These are phyloP conservation scores for Pseudognaphalium luteoalbum DNA, from an alignment of 129 eudicot species.

Conservation along the genomic window DNA sequence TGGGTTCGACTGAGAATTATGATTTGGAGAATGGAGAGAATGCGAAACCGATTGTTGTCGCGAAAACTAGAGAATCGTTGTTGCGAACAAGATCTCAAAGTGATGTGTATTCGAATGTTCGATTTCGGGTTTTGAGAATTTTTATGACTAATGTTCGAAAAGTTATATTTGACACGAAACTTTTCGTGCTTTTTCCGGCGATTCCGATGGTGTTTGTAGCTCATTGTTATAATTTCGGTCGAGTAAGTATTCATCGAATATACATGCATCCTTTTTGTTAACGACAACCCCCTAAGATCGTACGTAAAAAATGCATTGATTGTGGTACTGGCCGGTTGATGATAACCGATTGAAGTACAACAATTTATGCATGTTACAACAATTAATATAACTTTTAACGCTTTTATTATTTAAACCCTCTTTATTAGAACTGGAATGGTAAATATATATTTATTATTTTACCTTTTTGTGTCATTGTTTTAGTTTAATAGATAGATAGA, in stretches of 20 bases:
- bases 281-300: too few species aligned
- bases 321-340: too few species aligned
- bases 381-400: too few species aligned
- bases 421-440: too few species aligned
- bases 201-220: constrained; percentile 75
- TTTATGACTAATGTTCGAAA: constrained; percentile 57
- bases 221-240: constrained; percentile 38
- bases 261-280: background rate
- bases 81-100: constrained; percentile 54
- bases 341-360: too few species aligned
- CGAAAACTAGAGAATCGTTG: constrained; percentile 52
- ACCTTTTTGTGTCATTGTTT: too few species aligned
- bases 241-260: constrained; percentile 43
- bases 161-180: constrained; percentile 75
- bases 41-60: background rate
- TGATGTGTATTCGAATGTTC: constrained; percentile 36
- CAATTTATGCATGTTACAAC: too few species aligned
- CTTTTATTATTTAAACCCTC: too few species aligned
- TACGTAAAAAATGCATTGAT: too few species aligned
- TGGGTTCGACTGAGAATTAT: constrained; percentile 34
- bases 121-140: constrained; percentile 30
- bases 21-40: constrained; percentile 40
- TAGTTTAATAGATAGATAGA: too few species aligned
- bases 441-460: too few species aligned
- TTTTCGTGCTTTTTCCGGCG: constrained; percentile 64